A percentile compares a stretch with the other conserved stretches of the same genome.
Evolutionary conservation across 495 filamentous ascomycete species (phyloP).

Genomic region (Aspergillus hancockii): DNA sequence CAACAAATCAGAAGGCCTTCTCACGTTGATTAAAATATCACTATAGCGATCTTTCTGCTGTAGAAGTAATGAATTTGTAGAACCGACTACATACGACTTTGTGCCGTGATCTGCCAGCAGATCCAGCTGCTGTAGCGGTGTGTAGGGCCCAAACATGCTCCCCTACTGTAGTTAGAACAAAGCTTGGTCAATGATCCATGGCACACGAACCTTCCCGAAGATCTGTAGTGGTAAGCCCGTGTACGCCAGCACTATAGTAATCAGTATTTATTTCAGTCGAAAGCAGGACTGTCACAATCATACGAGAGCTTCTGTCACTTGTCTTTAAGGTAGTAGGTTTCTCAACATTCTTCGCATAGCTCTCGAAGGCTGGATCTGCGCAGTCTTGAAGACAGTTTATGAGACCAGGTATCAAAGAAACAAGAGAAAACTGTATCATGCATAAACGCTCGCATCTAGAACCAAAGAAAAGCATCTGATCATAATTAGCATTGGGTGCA

Average conservation of each 20-base stretch:
- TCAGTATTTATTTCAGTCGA: slow-evolving; percentile 26
- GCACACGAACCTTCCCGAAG: slow-evolving; percentile 75
- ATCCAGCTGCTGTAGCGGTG: slow-evolving; percentile 93
- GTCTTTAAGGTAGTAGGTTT: slow-evolving; percentile 86
- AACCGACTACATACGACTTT: slow-evolving; percentile 96
- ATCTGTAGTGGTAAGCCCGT: slow-evolving; percentile 95
- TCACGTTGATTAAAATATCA: slow-evolving; percentile 89
- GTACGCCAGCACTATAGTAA: slow-evolving; percentile 69
- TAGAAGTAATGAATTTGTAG: slow-evolving; percentile 89
- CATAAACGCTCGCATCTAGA: slow-evolving; percentile 90
- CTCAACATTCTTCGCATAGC: slow-evolving; percentile 70
- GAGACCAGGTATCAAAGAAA: slow-evolving; percentile 90
- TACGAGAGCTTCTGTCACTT: slow-evolving; percentile 83
- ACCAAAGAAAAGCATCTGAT: slow-evolving; percentile 97
- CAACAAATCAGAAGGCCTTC: slow-evolving; percentile 9
- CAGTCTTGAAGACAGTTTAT: slow-evolving; percentile 85
- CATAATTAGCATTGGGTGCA: slow-evolving; percentile 2
- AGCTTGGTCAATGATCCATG: not conserved
- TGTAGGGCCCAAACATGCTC: slow-evolving; percentile 95
- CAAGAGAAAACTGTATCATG: slow-evolving; percentile 96
- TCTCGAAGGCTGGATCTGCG: slow-evolving; percentile 86
- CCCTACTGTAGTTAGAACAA: slow-evolving; percentile 55
- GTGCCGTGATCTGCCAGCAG: slow-evolving; percentile 91
- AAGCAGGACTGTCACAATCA: slow-evolving; percentile 16
- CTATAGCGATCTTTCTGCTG: slow-evolving; percentile 97